phyloP scores from a whole-genome alignment of 2,329 filamentous ascomycete genomes.

The Neopestalotiopsis clavispora region DNA sequence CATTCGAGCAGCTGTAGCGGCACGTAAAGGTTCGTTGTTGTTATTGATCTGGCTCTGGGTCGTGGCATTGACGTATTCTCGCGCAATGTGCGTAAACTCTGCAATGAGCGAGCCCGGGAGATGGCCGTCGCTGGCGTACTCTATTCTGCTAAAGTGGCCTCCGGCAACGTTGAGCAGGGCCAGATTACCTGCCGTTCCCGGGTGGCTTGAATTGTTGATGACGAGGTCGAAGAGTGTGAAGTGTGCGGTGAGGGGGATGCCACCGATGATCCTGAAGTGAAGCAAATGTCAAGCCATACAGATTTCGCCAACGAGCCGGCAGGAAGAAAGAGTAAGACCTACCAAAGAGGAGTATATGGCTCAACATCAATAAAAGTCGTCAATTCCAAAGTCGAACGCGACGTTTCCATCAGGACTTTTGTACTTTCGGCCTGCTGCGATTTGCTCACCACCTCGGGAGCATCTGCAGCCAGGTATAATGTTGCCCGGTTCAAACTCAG shows the following conservation, averaged over 20 bases:
- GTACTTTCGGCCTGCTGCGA: constrained; percentile 23
- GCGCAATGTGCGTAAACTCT: constrained; percentile 46
- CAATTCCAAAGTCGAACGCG: constrained; percentile 34
- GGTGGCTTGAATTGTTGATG: constrained; percentile 24
- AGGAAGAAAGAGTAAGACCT: not conserved
- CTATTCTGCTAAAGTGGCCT: constrained; percentile 47
- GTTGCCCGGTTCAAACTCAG: constrained; percentile 33
- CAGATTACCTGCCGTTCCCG: constrained; percentile 35
- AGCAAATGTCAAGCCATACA: not conserved
- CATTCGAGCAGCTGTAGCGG: not conserved
- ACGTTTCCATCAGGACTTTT: constrained; percentile 27
- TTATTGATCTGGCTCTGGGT: not conserved
- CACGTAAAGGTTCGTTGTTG: not conserved
- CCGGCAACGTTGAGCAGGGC: constrained; percentile 45
- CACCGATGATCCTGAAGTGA: constrained; percentile 18
- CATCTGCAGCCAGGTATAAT: constrained; percentile 24
- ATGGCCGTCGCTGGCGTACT: constrained; percentile 41
- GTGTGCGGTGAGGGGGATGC: constrained; percentile 23
- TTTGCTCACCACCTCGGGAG: constrained; percentile 16
- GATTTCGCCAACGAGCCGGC: too few species aligned
- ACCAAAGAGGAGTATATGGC: constrained; percentile 34
- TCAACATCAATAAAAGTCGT: constrained; percentile 35
- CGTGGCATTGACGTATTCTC: constrained; percentile 41
- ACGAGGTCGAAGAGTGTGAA: constrained; percentile 25
- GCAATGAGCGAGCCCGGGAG: constrained; percentile 42